Conservation (phyloP, 2,329 filamentous ascomycete species). For the Hypomyces rosellus region DNA sequence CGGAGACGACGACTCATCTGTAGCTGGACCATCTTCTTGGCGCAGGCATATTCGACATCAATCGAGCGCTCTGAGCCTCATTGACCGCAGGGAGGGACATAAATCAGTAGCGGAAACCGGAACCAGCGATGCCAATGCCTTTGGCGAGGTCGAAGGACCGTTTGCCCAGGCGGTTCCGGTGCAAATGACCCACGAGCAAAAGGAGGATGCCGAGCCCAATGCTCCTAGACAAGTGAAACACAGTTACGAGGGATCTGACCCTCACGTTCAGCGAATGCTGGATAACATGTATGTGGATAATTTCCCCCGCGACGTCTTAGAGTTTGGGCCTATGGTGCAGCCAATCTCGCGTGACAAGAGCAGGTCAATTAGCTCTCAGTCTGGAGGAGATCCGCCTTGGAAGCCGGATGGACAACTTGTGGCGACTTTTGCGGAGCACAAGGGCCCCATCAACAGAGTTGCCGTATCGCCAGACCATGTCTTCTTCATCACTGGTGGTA, state of each 20-base stretch:
- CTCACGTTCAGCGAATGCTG: constrained; percentile 62
- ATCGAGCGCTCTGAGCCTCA: constrained; percentile 52
- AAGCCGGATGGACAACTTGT: constrained; percentile 77
- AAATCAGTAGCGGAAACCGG: constrained; percentile 54
- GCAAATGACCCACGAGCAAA: constrained; percentile 17
- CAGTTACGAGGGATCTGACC: constrained; percentile 76
- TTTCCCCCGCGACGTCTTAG: constrained; percentile 57
- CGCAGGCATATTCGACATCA: constrained; percentile 48
- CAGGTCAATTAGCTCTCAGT: constrained; percentile 42
- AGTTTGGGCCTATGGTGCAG: constrained; percentile 76
- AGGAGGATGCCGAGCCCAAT: constrained; percentile 25
- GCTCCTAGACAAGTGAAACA: constrained; percentile 55
- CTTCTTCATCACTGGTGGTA: constrained; percentile 91
- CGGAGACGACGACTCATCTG: constrained; percentile 29
- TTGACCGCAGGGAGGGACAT: constrained; percentile 53
- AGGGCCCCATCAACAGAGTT: constrained; percentile 73
- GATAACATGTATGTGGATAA: constrained; percentile 78
- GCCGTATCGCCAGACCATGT: constrained; percentile 80
- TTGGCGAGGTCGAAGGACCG: constrained; percentile 54
- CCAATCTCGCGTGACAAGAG: constrained; percentile 54
- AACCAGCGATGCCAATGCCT: constrained; percentile 53
- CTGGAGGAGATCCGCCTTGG: constrained; percentile 54
- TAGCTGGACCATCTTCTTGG: constrained; percentile 36
- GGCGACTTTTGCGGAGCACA: constrained; percentile 84
- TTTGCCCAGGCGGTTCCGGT: constrained; percentile 33